Base-by-base conservation (phyloP, 345 rosid species). In the Rhodamnia argentea region DNA sequence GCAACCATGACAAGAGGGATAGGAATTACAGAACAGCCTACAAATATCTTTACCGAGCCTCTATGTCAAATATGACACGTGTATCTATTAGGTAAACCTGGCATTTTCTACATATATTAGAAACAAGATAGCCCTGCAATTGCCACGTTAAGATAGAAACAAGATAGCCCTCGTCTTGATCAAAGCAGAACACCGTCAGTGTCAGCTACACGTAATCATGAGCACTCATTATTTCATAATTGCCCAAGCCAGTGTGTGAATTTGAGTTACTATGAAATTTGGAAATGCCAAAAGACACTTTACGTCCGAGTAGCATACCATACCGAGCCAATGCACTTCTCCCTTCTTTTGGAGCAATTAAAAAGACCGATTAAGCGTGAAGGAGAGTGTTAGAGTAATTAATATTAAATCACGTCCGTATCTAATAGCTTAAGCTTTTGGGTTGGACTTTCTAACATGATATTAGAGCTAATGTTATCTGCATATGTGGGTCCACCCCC, bases 31-130 rank as follows among this genome's bases (percentile, higher is more conserved):
- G 27, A 59, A n/a, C 27, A 59, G n/a, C 64, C 32, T n/a, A n/a
- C 1, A 26, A 12, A 26, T 0, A 58, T 58, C 0, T 58, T 58
- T n/a, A 12, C 27, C 27, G 5, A 26, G 11, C 64, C 64, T 58
- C 1, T 12, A 58, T 58, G 3, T 58, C 52, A 50, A 50, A 52
- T 5, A 52, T 52, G 14, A 52, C 52, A 50, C 52, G 13, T 50
- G 18, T 15, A 52, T 1, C 64, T 26, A 26, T 58, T 58, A 24
- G n/a, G 29, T 5, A 59, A 59, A 27, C 29, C 26, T 0, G 1
- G 29, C n/a, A 26, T 58, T 59, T 59, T 12, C n/a, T 13, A 50
- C 52, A 11, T 50, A 50, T 50, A 11, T 50, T 50, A 50, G 52
- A 12, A 12, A 11, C 52, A 50, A 50, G 52, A 58, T 58, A 58